These are phyloP conservation scores for Suhomyces terraborum DNA, from an alignment of 1,139 yeast species.

Conservation along the genomic window DNA sequence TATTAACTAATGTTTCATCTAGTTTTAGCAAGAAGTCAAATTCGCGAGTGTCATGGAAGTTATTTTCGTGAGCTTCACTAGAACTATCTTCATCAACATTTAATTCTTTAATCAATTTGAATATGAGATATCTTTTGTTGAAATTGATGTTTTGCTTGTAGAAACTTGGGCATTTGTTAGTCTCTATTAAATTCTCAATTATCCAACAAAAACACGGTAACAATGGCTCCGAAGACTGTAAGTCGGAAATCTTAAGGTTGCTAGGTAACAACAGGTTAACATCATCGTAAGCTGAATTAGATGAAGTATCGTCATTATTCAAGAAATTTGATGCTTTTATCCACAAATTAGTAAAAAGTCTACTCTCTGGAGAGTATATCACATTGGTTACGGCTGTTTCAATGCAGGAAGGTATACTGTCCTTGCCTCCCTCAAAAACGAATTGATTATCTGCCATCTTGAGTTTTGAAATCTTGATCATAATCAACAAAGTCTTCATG, in stretches of 20 bases:
- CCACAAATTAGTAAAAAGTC: slow-evolving; percentile 71
- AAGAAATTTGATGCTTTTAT: slow-evolving; percentile 47
- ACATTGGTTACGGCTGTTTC: slow-evolving; percentile 81
- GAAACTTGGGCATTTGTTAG: slow-evolving; percentile 41
- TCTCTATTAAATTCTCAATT: slow-evolving; percentile 44
- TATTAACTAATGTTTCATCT: slow-evolving; percentile 39
- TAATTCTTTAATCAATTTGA: slow-evolving; percentile 44
- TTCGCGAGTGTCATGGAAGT: slow-evolving; percentile 43
- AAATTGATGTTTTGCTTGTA: slow-evolving; percentile 37
- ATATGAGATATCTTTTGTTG: slow-evolving; percentile 46
- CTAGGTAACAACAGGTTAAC: slow-evolving; percentile 41
- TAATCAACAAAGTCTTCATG: slow-evolving; percentile 69
- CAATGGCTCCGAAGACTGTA: slow-evolving; percentile 40
- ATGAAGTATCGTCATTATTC: slow-evolving; percentile 22
- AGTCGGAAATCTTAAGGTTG: slow-evolving; percentile 29
- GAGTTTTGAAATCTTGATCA: slow-evolving; percentile 65
- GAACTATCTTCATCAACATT: slow-evolving; percentile 39
- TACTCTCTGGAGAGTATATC: slow-evolving; percentile 76
- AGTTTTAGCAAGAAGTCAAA: slow-evolving; percentile 49
- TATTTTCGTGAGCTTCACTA: slow-evolving; percentile 24
- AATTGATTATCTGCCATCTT: slow-evolving; percentile 72
- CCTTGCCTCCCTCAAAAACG: slow-evolving; percentile 43
- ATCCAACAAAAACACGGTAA: slow-evolving; percentile 83
- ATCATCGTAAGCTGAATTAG: slow-evolving; percentile 30
- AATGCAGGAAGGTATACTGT: slow-evolving; percentile 77